Base-by-base conservation (phyloP, 2,329 filamentous ascomycete genomes). In the Penicillium occitanis region DNA sequence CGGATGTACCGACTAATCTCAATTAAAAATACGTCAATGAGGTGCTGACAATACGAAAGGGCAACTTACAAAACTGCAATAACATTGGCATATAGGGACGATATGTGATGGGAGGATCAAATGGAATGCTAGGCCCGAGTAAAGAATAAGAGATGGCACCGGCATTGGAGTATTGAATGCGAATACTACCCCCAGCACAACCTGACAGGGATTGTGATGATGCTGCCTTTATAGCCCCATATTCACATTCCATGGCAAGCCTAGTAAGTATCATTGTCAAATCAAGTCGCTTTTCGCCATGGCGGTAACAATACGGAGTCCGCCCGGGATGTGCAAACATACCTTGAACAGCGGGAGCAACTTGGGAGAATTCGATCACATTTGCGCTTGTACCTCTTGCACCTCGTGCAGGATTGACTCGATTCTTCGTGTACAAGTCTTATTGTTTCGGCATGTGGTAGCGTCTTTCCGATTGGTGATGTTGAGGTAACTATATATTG, bases 321-420 rank as follows among this genome's bases (percentile, higher is more conserved):
- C 5, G 40, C 2, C 10, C 46, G 28, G 22, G 8, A 25, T 25
- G 19, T 50, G 19, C 46, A 28, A 28, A 30, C 50, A 53, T 7
- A 62, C 60, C 60, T 62, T 30, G 44, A 35, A 62, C 60, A 62
- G 8, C 40, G 60, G 10, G 44, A 62, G 30, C 60, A 62, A 17
- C 19, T 14, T 14, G 60, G 60, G 2, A 51, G 19, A 22, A 48
- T 17, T 50, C 48, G 44, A 48, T 62, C 60, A 35, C 60, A 62
- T 35, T 62, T 62, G n/a, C 60, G 60, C 30, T 62, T 62, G 14
- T 35, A 35, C 3, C 4, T 48, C 44, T 50, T 62, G 40, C 60
- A 62, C 19, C 30, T 48, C 40, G 22, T 35, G 17, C 60, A 62
- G 22, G 50, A 53, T 53, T 53, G 50, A 17, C 25, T 8, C 13